Evolutionary conservation across 768 basidiomycete species (phyloP), one percentile per base, ranked within the genome.

Genomic region (Tricholoma matsutake): DNA sequence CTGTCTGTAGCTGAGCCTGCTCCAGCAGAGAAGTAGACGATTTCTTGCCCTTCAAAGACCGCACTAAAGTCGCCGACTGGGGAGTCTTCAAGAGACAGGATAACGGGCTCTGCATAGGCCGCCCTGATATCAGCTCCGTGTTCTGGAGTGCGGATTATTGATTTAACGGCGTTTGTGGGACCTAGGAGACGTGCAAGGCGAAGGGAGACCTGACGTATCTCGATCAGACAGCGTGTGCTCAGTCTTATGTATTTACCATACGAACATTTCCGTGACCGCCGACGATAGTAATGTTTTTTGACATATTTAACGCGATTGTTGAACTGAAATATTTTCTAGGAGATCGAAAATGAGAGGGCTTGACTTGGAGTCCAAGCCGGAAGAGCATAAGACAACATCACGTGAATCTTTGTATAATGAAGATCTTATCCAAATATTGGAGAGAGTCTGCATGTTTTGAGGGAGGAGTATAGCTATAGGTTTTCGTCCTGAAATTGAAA

Each of bases 31-130:
- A 80, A 81, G 62, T 80, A 80, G n/a, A 83, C 77, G 6, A 81
- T 71, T 56, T 80, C 78, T 7, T 71, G 64, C 0, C 74, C 74
- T 35, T 71, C 64, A 66, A 89, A 86, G 0, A 75, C 74, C 1
- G 73, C 63, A 3, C 78, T 76, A 64, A 88, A 82, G 1, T 82
- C 77, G 1, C 71, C 62, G 0, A 77, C 73, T 0, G 83, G 67
- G 11, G 78, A 72, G 18, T 83, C 79, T 64, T 88, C 86, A 25
- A 89, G 76, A 1, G 85, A 85, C 35, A 88, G 76, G 3, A 87
- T 63, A 31, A 81, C 69, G 3, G 87, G 85, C 4, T 69, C 77
- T 0, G 80, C 79, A 10, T 71, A 72, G 6, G 77, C 64, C 0
- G 71, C 66, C 57, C 68, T 74, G 65, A 89, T 81, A 37, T 84